Evolutionary conservation across 108 stramenopile species (phyloP), one percentile per base, ranked within the genome.

Genomic region (Nitzschia sp.): DNA sequence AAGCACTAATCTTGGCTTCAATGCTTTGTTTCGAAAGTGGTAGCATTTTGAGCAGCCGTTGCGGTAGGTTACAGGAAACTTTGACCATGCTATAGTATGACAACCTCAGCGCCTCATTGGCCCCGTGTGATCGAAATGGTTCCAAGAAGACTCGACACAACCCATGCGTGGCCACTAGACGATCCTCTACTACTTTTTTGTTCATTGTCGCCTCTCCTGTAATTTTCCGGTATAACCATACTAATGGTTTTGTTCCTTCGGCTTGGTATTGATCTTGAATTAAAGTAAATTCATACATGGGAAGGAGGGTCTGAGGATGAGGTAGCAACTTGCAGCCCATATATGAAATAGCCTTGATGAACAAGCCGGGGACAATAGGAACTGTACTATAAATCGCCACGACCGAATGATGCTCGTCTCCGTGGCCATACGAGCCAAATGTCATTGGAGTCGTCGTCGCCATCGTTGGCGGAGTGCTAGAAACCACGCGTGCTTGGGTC

Each of bases 281-380:
- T 25, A 75, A 36, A 2, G 74, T 75, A 31, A 75, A 75, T 46
- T 75, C 74, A 35, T 68, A 75, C 23, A 41, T 58, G 25, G 74
- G 60, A 1, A 68, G 22, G 11, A 19, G 28, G 19, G 48, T 75
- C 3, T 2, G 6, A 21, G 74, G 59, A 16, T 46, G 26, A 8
- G 32, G 62, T 28, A 76, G 33, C 4, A 69, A 28, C 28, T 58
- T 64, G 26, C 67, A 65, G 1, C 75, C 75, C n/a, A 57, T 76
- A 26, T 76, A 76, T 6, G 63, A 65, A 17, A 50, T 41, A 0
- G 69, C 69, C 17, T 60, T 30, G 8, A 70, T 56, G 8, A 47
- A 46, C 30, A 75, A 47, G 41, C 74, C 74, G 9, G 74, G 74
- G 0, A 63, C 47, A 27, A 75, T 28, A 5, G 59, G 66, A 3